Conservation (phyloP, 495 filamentous ascomycete species). For the Halenospora varia region DNA sequence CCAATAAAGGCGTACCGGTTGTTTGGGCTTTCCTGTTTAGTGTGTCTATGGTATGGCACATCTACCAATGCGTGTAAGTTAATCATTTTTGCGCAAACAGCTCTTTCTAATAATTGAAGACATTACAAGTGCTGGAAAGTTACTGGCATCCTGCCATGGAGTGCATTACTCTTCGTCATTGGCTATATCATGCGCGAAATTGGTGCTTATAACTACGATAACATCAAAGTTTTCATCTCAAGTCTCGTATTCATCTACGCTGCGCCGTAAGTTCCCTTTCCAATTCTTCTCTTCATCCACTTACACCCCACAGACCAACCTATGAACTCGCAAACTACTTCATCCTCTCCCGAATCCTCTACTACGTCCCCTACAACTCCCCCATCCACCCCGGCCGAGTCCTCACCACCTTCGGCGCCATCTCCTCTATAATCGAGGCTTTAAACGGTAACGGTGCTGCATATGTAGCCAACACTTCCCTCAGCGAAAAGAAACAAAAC, state of each 20-base stretch:
- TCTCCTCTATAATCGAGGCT: constrained; percentile 59
- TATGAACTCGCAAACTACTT: constrained; percentile 75
- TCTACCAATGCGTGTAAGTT: constrained; percentile 60
- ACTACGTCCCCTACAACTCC: constrained; percentile 73
- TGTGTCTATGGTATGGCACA: constrained; percentile 52
- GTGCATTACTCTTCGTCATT: constrained; percentile 38
- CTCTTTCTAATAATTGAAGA: constrained; percentile 19
- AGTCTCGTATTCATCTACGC: constrained; percentile 58
- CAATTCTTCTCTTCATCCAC: background rate
- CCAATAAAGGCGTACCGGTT: constrained; percentile 67
- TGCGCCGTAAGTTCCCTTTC: constrained; percentile 51
- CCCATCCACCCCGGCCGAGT: constrained; percentile 77
- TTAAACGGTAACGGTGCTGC: constrained; percentile 68
- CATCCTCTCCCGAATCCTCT: constrained; percentile 69
- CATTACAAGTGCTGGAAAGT: constrained; percentile 47
- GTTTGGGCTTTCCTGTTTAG: constrained; percentile 64
- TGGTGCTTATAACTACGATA: constrained; percentile 54
- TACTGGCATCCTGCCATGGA: constrained; percentile 52
- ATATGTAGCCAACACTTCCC: constrained; percentile 29
- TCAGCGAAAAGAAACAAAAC: constrained; percentile 40
- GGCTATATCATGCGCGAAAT: constrained; percentile 57
- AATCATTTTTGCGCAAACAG: background rate
- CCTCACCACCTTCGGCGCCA: constrained; percentile 65
- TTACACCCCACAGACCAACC: constrained; percentile 49
- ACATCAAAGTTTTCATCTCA: constrained; percentile 54